Base-by-base conservation (phyloP, 352 stramenopile species). In the Phytopythium boreale region DNA sequence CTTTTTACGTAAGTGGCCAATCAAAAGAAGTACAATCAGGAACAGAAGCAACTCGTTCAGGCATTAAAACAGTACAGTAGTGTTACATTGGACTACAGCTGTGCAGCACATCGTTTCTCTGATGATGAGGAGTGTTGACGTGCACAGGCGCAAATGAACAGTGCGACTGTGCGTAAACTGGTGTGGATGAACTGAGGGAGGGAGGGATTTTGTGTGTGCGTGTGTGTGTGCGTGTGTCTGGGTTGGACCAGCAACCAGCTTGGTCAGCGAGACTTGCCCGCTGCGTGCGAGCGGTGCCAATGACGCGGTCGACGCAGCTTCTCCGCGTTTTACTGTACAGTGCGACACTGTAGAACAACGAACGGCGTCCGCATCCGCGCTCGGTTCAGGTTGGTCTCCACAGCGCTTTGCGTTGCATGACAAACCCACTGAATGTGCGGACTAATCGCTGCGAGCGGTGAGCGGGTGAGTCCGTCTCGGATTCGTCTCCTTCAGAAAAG, bases 401-500 rank as follows among this genome's bases (percentile, higher is more conserved):
- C n/a, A n/a, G n/a, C n/a, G 31, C 31, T 36, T 3, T 36, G 31
- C 31, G 8, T 3, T 39, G 34, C 34, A 14, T 39, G 34, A 39
- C 10, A 10, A 39, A 39, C 10, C 34, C 34, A 39, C 34, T 10
- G 34, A 1, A 7, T 39, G 34, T 7, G 20, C 43, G 20, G 43
- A 50, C 43, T 50, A 50, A 50, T 50, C 43, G 34, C 34, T 34
- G 29, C 29, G 29, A 34, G 7, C 29, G n/a, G 31, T 36, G 31
- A 8, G 31, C 31, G 31, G 41, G 41, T 47, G 43, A 50, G 20
- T 50, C 43, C 43, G 43, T 15, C 20, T 24, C 43, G 19, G n/a
- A 46, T 46, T 46, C 41, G 41, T 46, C 41, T 46, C 43, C 43
- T 50, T 50, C 43, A 50, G 43, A 50, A 50, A 50, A 9, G 43